Percentiles rank a stretch among this genome's conserved stretches.
phyloP scores from a whole-genome alignment of 2,329 filamentous ascomycete genomes.

The Beauveria caledonica region DNA sequence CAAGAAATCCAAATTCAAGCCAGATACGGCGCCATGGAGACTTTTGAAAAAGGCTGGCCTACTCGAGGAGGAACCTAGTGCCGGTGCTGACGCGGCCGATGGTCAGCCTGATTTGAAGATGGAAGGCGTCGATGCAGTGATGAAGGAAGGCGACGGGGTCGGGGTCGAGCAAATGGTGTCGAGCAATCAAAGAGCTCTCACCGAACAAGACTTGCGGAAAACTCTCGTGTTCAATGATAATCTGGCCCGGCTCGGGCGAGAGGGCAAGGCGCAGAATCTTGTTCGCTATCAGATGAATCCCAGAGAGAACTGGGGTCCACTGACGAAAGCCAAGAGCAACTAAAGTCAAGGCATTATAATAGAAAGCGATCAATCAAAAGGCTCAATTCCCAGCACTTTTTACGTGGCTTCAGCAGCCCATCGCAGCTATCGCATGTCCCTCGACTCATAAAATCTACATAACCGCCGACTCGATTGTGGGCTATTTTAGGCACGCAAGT shows the following conservation, averaged over 20 bases:
- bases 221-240: slow-evolving; percentile 66
- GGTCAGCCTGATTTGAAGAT: slow-evolving; percentile 25
- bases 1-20: slow-evolving; percentile 61
- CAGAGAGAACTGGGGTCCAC: slow-evolving; percentile 86
- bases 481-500: background rate
- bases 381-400: background rate
- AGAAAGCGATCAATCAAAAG: slow-evolving; percentile 14
- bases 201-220: slow-evolving; percentile 42
- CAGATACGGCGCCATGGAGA: slow-evolving; percentile 61
- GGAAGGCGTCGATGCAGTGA: slow-evolving; percentile 29
- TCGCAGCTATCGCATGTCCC: no score
- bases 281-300: slow-evolving; percentile 89
- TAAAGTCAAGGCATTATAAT: slow-evolving; percentile 37
- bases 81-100: slow-evolving; percentile 13
- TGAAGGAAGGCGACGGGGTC: slow-evolving; percentile 13
- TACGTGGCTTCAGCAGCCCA: background rate
- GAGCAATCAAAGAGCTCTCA: slow-evolving; percentile 15
- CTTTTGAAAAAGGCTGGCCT: slow-evolving; percentile 46
- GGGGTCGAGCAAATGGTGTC: slow-evolving; percentile 14
- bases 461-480: background rate
- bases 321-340: slow-evolving; percentile 50
- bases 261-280: slow-evolving; percentile 58
- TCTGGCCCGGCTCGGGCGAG: slow-evolving; percentile 66
- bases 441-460: no score
- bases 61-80: slow-evolving; percentile 26